Conservation (phyloP, 2,329 filamentous ascomycete species). For the Aspergillus persii region DNA sequence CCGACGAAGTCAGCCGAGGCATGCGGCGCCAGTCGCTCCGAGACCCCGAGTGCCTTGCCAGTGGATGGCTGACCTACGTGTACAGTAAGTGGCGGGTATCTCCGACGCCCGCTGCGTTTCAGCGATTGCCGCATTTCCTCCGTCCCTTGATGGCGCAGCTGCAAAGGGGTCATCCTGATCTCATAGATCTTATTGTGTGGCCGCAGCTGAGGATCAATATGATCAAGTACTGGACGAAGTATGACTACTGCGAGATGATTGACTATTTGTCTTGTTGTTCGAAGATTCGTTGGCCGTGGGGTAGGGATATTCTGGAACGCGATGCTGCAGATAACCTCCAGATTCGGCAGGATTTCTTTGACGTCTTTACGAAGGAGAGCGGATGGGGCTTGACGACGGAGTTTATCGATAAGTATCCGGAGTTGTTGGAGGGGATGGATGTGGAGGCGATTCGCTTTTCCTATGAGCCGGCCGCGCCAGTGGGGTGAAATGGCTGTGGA, state of each 20-base stretch:
- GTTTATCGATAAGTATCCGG: slow-evolving; percentile 13
- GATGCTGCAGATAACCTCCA: slow-evolving; percentile 7
- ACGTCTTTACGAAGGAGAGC: slow-evolving; percentile 5
- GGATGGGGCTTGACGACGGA: slow-evolving; percentile 15
- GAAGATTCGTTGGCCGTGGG: slow-evolving; percentile 14
- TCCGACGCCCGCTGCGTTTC: neutral
- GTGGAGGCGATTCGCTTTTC: neutral
- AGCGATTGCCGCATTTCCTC: neutral
- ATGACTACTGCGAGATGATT: slow-evolving; percentile 2
- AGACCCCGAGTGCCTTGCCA: slow-evolving; percentile 10
- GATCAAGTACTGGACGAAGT: slow-evolving; percentile 2
- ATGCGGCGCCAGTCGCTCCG: slow-evolving; percentile 4
- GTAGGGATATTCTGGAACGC: slow-evolving; percentile 9
- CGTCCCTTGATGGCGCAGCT: slow-evolving; percentile 1
- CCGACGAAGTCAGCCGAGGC: slow-evolving; percentile 4
- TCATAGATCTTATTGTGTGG: slow-evolving; percentile 3
- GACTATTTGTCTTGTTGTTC: slow-evolving; percentile 6
- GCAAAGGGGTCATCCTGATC: neutral
- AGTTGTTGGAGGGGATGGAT: slow-evolving; percentile 9
- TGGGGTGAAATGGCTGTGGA: neutral
- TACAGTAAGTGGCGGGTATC: slow-evolving; percentile 11
- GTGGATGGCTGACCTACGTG: slow-evolving; percentile 9
- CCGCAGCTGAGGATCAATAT: slow-evolving; percentile 10
- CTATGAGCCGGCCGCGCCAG: neutral
- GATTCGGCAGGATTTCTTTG: slow-evolving; percentile 4